Conservation (phyloP, 192 early-diverging fungal species). For the Coemansia sp. region DNA sequence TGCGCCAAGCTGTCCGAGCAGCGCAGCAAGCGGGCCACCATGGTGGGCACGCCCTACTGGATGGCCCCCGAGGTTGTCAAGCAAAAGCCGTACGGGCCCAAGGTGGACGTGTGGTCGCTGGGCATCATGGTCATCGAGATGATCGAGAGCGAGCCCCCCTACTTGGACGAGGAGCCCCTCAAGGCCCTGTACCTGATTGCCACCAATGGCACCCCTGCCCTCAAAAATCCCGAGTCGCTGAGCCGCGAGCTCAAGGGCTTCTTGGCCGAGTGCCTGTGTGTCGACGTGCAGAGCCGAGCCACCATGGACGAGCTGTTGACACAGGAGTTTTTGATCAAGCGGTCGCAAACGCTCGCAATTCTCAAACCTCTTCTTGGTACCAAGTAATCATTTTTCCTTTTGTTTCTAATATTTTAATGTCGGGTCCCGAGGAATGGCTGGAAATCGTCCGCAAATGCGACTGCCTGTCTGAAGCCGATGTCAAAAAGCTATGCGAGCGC, state of each 20-base stretch:
- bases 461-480: conserved; percentile 90
- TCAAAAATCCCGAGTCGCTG: conserved; percentile 81
- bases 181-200: conserved; percentile 95
- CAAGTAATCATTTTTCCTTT: conserved; percentile 13
- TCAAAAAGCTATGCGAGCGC: conserved; percentile 97
- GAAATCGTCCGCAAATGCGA: conserved; percentile 87
- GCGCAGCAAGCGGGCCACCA: conserved; percentile 80
- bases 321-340: conserved; percentile 60
- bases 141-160: conserved; percentile 96
- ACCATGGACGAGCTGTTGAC: conserved; percentile 73
- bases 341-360: conserved; percentile 32
- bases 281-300: conserved; percentile 81
- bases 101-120: conserved; percentile 88
- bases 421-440: conserved; percentile 95
- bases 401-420: conserved; percentile 13
- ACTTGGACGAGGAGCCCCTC: conserved; percentile 91
- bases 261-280: conserved; percentile 81
- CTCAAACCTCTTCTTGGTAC: conserved; percentile 31
- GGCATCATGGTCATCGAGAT: conserved; percentile 98
- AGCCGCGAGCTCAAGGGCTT: conserved; percentile 80
- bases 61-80: conserved; percentile 85
- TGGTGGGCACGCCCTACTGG: conserved; percentile 90
- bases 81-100: conserved; percentile 74
- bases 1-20: conserved; percentile 86
- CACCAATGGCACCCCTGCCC: conserved; percentile 90